Conservation (phyloP, 2,329 filamentous ascomycete species). For the Ceratocystis ficicola region DNA sequence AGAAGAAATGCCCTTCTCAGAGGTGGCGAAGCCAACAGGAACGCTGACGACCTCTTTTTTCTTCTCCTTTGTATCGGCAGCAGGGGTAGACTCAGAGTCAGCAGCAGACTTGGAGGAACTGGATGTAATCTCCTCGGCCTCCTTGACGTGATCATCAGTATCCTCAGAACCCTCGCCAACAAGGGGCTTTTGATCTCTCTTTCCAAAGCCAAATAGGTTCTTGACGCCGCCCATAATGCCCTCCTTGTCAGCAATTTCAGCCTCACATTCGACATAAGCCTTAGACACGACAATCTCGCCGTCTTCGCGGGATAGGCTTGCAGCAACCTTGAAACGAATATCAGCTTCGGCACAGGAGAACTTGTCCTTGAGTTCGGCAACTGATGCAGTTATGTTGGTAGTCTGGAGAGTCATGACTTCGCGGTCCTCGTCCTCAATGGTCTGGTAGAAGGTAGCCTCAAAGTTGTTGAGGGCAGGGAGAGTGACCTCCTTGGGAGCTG, state of each 20-base stretch:
- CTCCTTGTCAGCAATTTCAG: constrained; percentile 59
- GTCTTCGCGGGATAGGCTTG: constrained; percentile 58
- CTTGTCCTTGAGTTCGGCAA: constrained; percentile 65
- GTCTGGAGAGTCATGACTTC: constrained; percentile 57
- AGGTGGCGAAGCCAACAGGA: constrained; percentile 38
- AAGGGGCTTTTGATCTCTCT: constrained; percentile 70
- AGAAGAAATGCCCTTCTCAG: constrained; percentile 39
- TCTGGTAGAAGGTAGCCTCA: constrained; percentile 65
- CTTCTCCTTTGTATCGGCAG: constrained; percentile 41
- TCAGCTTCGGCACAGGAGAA: constrained; percentile 65
- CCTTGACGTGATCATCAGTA: constrained; percentile 24
- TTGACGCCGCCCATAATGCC: constrained; percentile 88
- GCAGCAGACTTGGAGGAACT: constrained; percentile 25
- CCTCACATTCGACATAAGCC: constrained; percentile 74
- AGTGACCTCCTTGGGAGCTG: constrained; percentile 67
- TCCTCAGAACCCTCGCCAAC: constrained; percentile 48
- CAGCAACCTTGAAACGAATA: constrained; percentile 65
- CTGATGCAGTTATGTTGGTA: constrained; percentile 72
- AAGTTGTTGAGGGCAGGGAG: constrained; percentile 78
- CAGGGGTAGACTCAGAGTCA: constrained; percentile 36
- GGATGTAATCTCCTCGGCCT: constrained; percentile 28
- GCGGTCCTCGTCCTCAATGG: constrained; percentile 46
- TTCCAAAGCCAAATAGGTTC: constrained; percentile 87
- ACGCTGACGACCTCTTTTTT: constrained; percentile 48
- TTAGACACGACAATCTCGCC: constrained; percentile 69